Evolutionary conservation across 495 filamentous ascomycete species (phyloP), one percentile per base, ranked within the genome.

Genomic region (Talaromyces nanjingensis): DNA sequence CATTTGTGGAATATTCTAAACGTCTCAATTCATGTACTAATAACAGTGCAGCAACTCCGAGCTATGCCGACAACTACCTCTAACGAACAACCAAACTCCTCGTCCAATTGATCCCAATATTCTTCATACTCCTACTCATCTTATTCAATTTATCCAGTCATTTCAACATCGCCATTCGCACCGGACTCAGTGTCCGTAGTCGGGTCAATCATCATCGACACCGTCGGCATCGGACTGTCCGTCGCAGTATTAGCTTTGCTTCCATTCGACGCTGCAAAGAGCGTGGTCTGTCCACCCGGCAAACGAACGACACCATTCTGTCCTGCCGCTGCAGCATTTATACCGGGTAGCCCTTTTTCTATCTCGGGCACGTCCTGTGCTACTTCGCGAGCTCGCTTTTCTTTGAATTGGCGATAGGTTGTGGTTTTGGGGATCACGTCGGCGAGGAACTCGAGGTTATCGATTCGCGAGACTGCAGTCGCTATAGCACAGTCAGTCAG

Each of bases 391-490:
- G 78, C 75, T 66, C 78, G 80, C 73, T 83, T 85, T 55, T 83
- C 84, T 73, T 94, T 96, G 77, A 87, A 85, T 68, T 90, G 82
- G 74, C 89, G 89, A 80, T 85, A 96, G 14, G 90, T 86, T 8
- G 86, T 83, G 7, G 92, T 96, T 70, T 88, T 89, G 37, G 94
- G 94, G 27, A 97, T 87, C 9, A 97, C 85, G 72, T 98, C 94
- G 66, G 89, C 77, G 18, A 98, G 89, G 75, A 98, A 98, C 70
- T 97, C 92, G 63, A 98, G 90, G 76, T 96, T 94, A 73, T 97
- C 93, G 39, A 90, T 86, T 71, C 90, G 89, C 11, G 91, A 84
- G 52, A 98, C 91, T 27, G 94, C 93, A 69, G 86, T 90, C 62
- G 94, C 92, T 90, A 65, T 62, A 57, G 29, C 45, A 16, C 4